phyloP scores from a whole-genome alignment of 495 filamentous ascomycete species.

The Clohesyomyces aquaticus region DNA sequence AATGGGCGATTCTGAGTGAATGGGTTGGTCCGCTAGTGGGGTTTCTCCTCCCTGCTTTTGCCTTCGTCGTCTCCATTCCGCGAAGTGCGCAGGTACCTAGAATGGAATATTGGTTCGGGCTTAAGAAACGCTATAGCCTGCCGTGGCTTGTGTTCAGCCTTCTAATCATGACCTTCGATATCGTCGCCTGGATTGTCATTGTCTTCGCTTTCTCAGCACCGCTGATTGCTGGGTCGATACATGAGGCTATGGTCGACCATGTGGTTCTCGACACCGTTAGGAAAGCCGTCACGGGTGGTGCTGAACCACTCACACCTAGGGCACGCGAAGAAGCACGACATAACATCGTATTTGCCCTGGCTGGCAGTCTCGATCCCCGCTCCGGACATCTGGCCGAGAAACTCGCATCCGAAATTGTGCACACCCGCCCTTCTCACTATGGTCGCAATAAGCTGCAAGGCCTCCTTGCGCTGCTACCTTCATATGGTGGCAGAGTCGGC shows the following conservation, averaged over 20 bases:
- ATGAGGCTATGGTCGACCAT: slow-evolving; percentile 15
- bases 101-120: slow-evolving; percentile 3
- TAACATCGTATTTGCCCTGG: slow-evolving; percentile 1
- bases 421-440: background rate
- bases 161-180: slow-evolving; percentile 9
- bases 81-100: slow-evolving; percentile 1
- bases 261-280: slow-evolving; percentile 3
- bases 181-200: slow-evolving; percentile 16
- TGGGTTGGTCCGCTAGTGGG: slow-evolving; percentile 19
- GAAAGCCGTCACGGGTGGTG: background rate
- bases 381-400: background rate
- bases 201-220: slow-evolving; percentile 18
- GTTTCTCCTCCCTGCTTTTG: slow-evolving; percentile 13
- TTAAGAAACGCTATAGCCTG: background rate
- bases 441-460: background rate
- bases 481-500: slow-evolving; percentile 12
- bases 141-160: slow-evolving; percentile 5
- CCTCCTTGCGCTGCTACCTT: slow-evolving; percentile 3
- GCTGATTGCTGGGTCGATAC: slow-evolving; percentile 9
- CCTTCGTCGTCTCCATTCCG: slow-evolving; percentile 17
- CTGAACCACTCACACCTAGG: background rate
- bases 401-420: slow-evolving; percentile 1
- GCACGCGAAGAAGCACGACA: background rate
- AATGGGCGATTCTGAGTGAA: background rate
- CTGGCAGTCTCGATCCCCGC: background rate